These are phyloP conservation scores for Adansonia madagascariensis DNA, from an alignment of 441 rosid species.

Conservation along the genomic window DNA sequence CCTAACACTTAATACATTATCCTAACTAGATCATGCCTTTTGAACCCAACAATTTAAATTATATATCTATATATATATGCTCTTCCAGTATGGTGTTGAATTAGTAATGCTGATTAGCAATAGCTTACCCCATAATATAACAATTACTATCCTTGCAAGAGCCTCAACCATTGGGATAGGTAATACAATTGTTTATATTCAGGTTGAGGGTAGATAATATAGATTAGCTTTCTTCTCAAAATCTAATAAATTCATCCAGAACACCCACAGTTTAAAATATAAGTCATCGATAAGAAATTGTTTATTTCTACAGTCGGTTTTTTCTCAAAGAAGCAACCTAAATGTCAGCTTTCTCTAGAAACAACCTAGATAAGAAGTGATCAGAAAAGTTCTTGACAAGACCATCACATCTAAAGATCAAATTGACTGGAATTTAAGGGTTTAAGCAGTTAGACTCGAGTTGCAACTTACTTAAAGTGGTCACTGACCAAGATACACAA, in stretches of 20 bases:
- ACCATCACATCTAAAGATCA: background rate
- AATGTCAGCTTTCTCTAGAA: slow-evolving; percentile 8
- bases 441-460: background rate
- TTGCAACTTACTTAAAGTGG: slow-evolving; percentile 2
- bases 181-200: background rate
- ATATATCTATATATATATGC: background rate
- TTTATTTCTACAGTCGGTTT: slow-evolving; percentile 5
- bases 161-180: background rate
- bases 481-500: slow-evolving; percentile 12
- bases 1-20: background rate
- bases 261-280: slow-evolving; percentile 19
- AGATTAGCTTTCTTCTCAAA: slow-evolving; percentile 11
- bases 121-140: background rate
- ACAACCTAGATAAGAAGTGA: background rate
- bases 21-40: background rate
- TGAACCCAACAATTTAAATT: background rate
- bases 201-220: background rate
- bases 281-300: background rate
- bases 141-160: background rate
- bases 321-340: background rate
- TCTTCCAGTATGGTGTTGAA: background rate
- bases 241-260: background rate
- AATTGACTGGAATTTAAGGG: background rate
- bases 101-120: background rate
- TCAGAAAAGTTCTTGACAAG: slow-evolving; percentile 6